Base-by-base conservation (phyloP, 345 rosid species). In the Eucalyptus regnans region DNA sequence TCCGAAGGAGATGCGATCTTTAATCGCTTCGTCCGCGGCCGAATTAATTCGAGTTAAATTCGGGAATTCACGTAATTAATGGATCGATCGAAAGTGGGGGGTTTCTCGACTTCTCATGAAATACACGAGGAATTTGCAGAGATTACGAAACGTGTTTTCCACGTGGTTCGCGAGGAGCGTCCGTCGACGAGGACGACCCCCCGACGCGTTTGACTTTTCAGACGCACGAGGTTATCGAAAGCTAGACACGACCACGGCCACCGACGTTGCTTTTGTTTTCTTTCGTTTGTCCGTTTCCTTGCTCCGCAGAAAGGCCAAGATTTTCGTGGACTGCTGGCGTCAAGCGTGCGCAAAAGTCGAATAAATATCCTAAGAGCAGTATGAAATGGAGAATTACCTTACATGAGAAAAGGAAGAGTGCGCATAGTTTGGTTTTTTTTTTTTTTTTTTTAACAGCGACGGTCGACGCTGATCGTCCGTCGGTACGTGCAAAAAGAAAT, bases 231-330 rank as follows among this genome's bases (percentile, higher is more conserved):
- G 6, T 76, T 3, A 3, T 5, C 14, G 27, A 37, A 20, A 12
- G 2, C 83, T 20, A 5, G 48, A 18, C 48, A 1, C 2, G 48
- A 7, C 48, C 29, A 9, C 48, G 1, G 3, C 83, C 1, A 9
- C 48, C 29, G 83, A 76, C 83, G 4, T 11, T 6, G 9, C 48
- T 37, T 71, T 33, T 18, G 44, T 17, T 9, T 60, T 5, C 6
- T 66, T 31, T 8, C 4, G 17, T 9, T 56, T 56, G 9, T 29
- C 62, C 27, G 23, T 56, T 56, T 56, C 29, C 13, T 22, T 23
- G 62, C 1, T 25, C 62, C 29, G 62, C 62, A 23, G 23, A 22
- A 56, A 56, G 62, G 29, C 12, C 62, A 10, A 56, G 62, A 56
- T 56, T 56, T 56, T 56, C 68, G 12, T 60, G 31, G 31, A 25